Evolutionary conservation across 805 yeast genomes (phyloP).

Genomic region (Wickerhamiella allomyrinae): DNA sequence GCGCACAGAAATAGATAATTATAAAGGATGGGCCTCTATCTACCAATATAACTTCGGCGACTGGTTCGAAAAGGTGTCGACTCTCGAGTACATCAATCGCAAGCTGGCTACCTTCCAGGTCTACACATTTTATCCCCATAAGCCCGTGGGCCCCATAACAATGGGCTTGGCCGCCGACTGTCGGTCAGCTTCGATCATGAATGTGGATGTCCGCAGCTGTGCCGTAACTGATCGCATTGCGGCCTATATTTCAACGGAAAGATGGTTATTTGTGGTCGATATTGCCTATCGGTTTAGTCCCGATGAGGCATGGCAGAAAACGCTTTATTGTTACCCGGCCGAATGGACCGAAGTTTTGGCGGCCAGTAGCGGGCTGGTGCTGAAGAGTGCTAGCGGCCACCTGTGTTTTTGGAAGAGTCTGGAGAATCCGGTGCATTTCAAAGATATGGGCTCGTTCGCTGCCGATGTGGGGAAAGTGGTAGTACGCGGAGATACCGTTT

Average conservation of each 20-base stretch:
- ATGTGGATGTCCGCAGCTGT: not conserved
- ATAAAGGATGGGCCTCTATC: not conserved
- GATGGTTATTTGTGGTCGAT: not conserved
- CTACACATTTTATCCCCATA: not conserved
- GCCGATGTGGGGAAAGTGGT: not conserved
- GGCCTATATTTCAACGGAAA: not conserved
- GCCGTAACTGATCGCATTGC: not conserved
- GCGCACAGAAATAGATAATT: not conserved
- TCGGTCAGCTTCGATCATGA: not conserved
- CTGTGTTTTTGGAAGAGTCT: not conserved
- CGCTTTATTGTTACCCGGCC: not conserved
- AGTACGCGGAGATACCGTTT: not conserved
- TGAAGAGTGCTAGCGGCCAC: not conserved
- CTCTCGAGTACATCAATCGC: not conserved
- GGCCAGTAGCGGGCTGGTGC: not conserved
- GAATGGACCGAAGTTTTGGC: not conserved
- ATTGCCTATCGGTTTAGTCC: not conserved
- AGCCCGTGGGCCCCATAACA: not conserved
- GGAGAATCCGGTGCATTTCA: not conserved
- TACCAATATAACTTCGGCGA: not conserved
- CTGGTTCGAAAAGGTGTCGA: not conserved
- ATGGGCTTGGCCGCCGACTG: not conserved
- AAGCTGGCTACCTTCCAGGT: not conserved
- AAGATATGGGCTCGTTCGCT: not conserved
- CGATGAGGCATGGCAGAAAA: not conserved